These are phyloP conservation scores for Boletus vermiculosoides DNA, from an alignment of 768 basidiomycete genomes.

Conservation along the genomic window DNA sequence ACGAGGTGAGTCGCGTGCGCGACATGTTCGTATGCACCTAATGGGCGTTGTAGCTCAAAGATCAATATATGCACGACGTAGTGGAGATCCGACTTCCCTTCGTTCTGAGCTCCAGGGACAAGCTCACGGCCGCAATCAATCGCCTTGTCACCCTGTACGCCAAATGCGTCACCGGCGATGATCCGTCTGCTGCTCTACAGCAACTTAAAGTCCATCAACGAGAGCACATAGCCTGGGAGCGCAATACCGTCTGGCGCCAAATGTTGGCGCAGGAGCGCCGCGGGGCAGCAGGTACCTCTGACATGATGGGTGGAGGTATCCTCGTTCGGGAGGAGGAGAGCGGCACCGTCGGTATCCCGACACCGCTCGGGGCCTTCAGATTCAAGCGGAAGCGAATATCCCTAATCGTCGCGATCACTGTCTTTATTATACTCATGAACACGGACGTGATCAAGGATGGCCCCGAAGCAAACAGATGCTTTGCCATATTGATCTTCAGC, in stretches of 20 bases:
- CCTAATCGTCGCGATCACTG: slow-evolving; percentile 51
- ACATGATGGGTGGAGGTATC: slow-evolving; percentile 43
- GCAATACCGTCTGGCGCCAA: slow-evolving; percentile 96
- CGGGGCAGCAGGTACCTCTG: slow-evolving; percentile 41
- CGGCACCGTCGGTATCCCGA: slow-evolving; percentile 45
- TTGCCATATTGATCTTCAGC: slow-evolving; percentile 86
- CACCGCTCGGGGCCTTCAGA: slow-evolving; percentile 64
- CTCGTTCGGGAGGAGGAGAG: slow-evolving; percentile 43
- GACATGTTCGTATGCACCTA: background rate
- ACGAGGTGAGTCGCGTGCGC: slow-evolving; percentile 41
- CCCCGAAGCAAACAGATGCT: slow-evolving; percentile 79
- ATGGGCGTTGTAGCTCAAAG: slow-evolving; percentile 56
- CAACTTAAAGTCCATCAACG: slow-evolving; percentile 85
- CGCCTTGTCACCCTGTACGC: slow-evolving; percentile 74
- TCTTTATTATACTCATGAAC: slow-evolving; percentile 64
- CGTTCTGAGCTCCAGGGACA: slow-evolving; percentile 57
- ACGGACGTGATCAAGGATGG: slow-evolving; percentile 52
- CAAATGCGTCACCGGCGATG: slow-evolving; percentile 78
- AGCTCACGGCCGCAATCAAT: slow-evolving; percentile 54
- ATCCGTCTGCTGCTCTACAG: slow-evolving; percentile 65
- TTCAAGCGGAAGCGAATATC: slow-evolving; percentile 64
- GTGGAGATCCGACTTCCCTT: slow-evolving; percentile 75
- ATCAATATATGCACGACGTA: slow-evolving; percentile 66
- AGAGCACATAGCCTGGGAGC: slow-evolving; percentile 94
- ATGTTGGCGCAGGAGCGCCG: slow-evolving; percentile 85